These are phyloP conservation scores for Paradendryphiella salina DNA, from an alignment of 2,329 filamentous ascomycete genomes.

Conservation along the genomic window DNA sequence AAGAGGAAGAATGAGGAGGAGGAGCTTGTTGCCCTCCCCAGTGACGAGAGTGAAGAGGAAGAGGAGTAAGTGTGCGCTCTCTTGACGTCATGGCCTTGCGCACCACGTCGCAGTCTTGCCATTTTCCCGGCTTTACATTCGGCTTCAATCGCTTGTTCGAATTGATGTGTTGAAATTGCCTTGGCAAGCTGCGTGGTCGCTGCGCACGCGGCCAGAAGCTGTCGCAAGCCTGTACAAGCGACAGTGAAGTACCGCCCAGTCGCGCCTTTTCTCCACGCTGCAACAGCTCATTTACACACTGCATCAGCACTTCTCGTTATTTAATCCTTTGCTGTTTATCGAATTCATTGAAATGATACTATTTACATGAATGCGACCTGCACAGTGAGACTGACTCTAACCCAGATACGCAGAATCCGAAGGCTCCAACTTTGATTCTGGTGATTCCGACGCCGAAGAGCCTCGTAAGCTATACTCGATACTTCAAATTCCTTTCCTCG, in stretches of 20 bases:
- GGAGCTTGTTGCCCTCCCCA: conserved; percentile 51
- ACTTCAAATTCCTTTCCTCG: background rate
- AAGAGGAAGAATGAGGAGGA: conserved; percentile 52
- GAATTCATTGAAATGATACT: background rate
- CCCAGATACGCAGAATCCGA: conserved; percentile 46
- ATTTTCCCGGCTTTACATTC: conserved; percentile 26
- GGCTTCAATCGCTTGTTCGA: conserved; percentile 18
- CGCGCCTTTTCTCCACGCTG: background rate
- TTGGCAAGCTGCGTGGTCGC: conserved; percentile 22
- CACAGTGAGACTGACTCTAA: conserved; percentile 22
- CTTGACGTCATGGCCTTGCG: conserved; percentile 46
- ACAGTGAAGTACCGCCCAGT: conserved; percentile 2
- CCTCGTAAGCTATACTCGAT: conserved; percentile 34
- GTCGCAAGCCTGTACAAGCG: conserved; percentile 21
- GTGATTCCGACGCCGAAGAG: conserved; percentile 42
- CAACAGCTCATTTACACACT: background rate
- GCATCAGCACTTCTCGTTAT: background rate
- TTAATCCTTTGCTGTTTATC: background rate
- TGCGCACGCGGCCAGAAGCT: conserved; percentile 9
- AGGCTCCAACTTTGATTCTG: conserved; percentile 44
- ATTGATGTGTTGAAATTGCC: conserved; percentile 14
- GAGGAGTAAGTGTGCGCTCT: conserved; percentile 47
- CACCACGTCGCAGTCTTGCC: conserved; percentile 25
- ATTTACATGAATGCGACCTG: background rate
- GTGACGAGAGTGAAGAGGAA: conserved; percentile 50